phyloP scores from a whole-genome alignment of 2,329 filamentous ascomycete species.

The Fusarium nanum region DNA sequence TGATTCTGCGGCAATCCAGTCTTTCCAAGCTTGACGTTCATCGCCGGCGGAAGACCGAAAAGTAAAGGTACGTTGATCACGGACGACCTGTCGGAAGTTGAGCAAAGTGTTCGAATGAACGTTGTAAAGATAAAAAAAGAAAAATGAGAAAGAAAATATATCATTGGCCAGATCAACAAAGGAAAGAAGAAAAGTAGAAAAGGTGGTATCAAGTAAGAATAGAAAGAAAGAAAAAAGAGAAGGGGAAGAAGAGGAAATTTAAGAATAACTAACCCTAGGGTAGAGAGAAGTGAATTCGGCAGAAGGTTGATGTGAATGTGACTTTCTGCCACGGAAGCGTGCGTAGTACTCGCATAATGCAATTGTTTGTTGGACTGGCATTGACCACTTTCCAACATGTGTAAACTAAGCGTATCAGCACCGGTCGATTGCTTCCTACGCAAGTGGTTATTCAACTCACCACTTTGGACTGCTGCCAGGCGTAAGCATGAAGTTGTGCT shows the following conservation, averaged over 20 bases:
- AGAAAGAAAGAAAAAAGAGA: conserved; percentile 12
- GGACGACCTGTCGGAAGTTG: conserved; percentile 56
- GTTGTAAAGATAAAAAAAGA: conserved; percentile 8
- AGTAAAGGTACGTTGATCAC: conserved; percentile 47
- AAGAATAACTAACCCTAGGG: conserved; percentile 62
- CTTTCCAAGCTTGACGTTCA: conserved; percentile 58
- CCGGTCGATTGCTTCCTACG: conserved; percentile 2
- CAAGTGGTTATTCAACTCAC: conserved; percentile 55
- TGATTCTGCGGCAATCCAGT: conserved; percentile 65
- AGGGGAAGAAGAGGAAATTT: conserved; percentile 23
- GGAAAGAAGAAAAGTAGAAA: conserved; percentile 32
- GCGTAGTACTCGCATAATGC: conserved; percentile 67
- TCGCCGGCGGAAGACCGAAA: conserved; percentile 39
- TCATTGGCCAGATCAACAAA: conserved; percentile 47
- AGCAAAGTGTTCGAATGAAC: conserved; percentile 35
- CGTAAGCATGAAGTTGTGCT: conserved; percentile 63
- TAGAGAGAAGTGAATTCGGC: conserved; percentile 63
- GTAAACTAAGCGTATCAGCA: conserved; percentile 54
- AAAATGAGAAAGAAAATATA: conserved; percentile 49
- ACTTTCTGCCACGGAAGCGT: conserved; percentile 64
- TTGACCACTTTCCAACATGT: conserved; percentile 56
- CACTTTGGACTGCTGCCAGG: conserved; percentile 61
- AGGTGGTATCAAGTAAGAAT: conserved; percentile 10
- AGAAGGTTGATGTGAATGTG: conserved; percentile 61
- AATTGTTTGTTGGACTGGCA: conserved; percentile 65